Evolutionary conservation across 1,139 yeast genomes (phyloP).

Genomic region (Pichia sp.): DNA sequence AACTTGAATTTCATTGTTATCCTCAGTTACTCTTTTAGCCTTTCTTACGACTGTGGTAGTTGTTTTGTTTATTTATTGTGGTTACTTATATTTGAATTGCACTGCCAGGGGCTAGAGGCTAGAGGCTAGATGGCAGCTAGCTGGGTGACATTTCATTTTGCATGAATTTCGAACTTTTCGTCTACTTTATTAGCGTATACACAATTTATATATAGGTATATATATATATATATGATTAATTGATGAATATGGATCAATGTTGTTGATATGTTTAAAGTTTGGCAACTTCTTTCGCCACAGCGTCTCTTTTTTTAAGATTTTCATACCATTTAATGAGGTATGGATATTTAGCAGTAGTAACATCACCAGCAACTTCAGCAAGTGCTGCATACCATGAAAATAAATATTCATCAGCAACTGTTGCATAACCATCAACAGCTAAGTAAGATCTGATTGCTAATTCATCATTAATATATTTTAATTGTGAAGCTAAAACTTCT

Average conservation of each 20-base stretch:
- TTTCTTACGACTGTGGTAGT: no score
- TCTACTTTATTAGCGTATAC: no score
- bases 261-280: neutral
- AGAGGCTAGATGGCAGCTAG: no score
- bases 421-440: constrained; percentile 2
- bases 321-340: constrained; percentile 17
- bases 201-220: neutral
- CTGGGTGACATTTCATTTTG: no score
- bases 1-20: no score
- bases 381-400: neutral
- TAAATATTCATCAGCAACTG: constrained; percentile 8
- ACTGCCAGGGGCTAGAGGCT: no score
- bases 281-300: neutral
- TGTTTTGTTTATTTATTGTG: no score
- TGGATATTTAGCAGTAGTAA: constrained; percentile 5
- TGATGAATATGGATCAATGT: no score
- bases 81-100: no score
- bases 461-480: constrained; percentile 6
- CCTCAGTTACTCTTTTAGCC: no score
- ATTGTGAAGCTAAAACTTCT: neutral
- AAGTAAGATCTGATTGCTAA: constrained; percentile 5
- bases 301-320: neutral
- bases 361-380: neutral
- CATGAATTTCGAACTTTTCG: no score
- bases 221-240: neutral